Evolutionary conservation across 805 yeast genomes (phyloP).

Genomic region (Wickerhamiella nectarea): DNA sequence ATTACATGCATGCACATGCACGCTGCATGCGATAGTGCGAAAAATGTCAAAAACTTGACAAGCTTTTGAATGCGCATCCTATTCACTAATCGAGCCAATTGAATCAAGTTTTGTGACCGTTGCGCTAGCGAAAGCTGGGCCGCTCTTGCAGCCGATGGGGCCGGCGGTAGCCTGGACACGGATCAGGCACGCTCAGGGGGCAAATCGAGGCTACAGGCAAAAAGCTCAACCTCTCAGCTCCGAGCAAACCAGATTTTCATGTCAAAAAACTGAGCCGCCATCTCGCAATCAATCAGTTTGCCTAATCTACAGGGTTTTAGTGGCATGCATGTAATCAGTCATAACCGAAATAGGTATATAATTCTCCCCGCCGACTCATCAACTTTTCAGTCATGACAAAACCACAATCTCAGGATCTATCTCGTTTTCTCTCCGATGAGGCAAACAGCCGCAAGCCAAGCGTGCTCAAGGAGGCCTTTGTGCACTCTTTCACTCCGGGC

Average conservation of each 20-base stretch:
- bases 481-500: slow-evolving; percentile 57
- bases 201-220: too few species aligned
- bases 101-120: not conserved
- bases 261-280: too few species aligned
- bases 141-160: too few species aligned
- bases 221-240: too few species aligned
- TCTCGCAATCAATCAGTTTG: too few species aligned
- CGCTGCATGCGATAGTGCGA: too few species aligned
- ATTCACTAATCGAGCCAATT: not conserved
- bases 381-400: slow-evolving; percentile 7
- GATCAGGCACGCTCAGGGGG: too few species aligned
- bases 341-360: not conserved
- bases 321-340: not conserved
- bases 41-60: not conserved
- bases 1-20: too few species aligned
- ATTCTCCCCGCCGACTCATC: not conserved
- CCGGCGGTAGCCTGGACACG: too few species aligned
- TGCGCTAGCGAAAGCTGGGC: not conserved
- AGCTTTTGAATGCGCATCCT: not conserved
- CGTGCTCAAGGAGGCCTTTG: slow-evolving; percentile 72
- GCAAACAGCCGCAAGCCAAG: slow-evolving; percentile 65
- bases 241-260: too few species aligned
- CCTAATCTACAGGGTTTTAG: too few species aligned
- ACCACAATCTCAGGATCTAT: slow-evolving; percentile 52
- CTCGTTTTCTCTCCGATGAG: slow-evolving; percentile 65